phyloP scores from a whole-genome alignment of 495 filamentous ascomycete species.

The Talaromyces thailandensis region DNA sequence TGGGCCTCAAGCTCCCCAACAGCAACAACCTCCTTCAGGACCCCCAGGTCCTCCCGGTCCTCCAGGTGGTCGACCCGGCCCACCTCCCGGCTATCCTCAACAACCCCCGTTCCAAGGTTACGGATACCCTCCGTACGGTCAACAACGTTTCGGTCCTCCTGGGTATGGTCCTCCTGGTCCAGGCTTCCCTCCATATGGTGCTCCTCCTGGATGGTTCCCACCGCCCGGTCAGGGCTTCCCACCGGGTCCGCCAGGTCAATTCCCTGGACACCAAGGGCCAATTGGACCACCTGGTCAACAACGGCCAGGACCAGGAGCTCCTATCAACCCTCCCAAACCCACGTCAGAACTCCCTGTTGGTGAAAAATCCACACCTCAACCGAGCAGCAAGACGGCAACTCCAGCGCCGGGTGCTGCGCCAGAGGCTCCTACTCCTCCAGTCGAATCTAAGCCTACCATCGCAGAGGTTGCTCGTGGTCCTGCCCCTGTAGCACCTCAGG shows the following conservation, averaged over 20 bases:
- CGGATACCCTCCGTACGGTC: constrained; percentile 40
- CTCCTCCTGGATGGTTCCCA: constrained; percentile 70
- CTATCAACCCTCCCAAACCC: constrained; percentile 14
- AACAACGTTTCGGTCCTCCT: constrained; percentile 43
- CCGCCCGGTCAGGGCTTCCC: constrained; percentile 74
- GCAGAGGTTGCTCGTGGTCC: constrained; percentile 29
- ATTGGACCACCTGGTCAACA: constrained; percentile 42
- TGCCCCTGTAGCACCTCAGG: constrained; percentile 28
- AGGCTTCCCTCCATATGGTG: constrained; percentile 54
- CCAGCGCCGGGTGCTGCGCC: constrained; percentile 21
- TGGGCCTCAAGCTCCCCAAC: constrained; percentile 32
- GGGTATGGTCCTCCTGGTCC: constrained; percentile 52
- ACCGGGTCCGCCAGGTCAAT: constrained; percentile 48
- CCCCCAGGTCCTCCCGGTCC: constrained; percentile 24
- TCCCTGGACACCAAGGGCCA: constrained; percentile 38
- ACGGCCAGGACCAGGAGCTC: constrained; percentile 17
- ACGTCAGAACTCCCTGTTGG: constrained; percentile 37
- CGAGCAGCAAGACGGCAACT: constrained; percentile 25
- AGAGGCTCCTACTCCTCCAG: constrained; percentile 45
- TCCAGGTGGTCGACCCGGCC: constrained; percentile 22
- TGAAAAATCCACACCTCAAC: constrained; percentile 27
- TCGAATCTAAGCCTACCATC: constrained; percentile 58
- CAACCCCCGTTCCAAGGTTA: constrained; percentile 42
- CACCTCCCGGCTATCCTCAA: constrained; percentile 40
- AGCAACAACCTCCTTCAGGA: constrained; percentile 29